Percentiles rank a stretch among this genome's conserved stretches.
Conservation (phyloP, 1,284 basidiomycete species). For the Sanghuangporus sanghuang region DNA sequence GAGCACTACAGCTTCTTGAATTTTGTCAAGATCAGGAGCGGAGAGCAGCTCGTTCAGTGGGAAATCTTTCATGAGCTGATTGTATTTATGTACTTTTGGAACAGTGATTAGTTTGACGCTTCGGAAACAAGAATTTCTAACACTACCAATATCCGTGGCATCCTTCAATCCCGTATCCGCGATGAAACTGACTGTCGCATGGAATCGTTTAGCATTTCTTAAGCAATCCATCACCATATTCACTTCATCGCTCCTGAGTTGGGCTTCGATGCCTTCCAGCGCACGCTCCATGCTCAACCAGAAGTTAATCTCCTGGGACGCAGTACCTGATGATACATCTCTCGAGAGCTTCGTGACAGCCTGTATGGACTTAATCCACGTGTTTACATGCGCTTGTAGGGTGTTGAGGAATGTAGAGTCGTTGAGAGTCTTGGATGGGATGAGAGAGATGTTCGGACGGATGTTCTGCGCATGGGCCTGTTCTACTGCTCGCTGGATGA, state of each 20-base stretch:
- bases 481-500: constrained; percentile 85
- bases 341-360: constrained; percentile 91
- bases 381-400: constrained; percentile 91
- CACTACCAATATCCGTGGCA: constrained; percentile 79
- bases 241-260: constrained; percentile 89
- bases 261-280: constrained; percentile 88
- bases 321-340: constrained; percentile 93
- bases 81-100: constrained; percentile 86
- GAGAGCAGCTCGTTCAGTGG: constrained; percentile 95
- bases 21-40: constrained; percentile 93
- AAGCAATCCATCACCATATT: constrained; percentile 94
- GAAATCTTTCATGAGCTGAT: constrained; percentile 98
- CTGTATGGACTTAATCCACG: constrained; percentile 98
- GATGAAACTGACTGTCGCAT: constrained; percentile 96
- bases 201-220: constrained; percentile 94
- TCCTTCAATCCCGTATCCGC: constrained; percentile 96
- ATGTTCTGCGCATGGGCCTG: constrained; percentile 54
- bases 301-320: constrained; percentile 98
- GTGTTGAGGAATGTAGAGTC: constrained; percentile 93
- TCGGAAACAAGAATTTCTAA: constrained; percentile 11
- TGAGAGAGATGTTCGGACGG: constrained; percentile 71
- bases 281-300: constrained; percentile 95
- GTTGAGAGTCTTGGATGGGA: constrained; percentile 69
- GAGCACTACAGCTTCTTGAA: constrained; percentile 80
- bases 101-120: not conserved